These are phyloP conservation scores for Trichothecium sympodiale DNA, from an alignment of 2,329 filamentous ascomycete genomes.

Conservation along the genomic window DNA sequence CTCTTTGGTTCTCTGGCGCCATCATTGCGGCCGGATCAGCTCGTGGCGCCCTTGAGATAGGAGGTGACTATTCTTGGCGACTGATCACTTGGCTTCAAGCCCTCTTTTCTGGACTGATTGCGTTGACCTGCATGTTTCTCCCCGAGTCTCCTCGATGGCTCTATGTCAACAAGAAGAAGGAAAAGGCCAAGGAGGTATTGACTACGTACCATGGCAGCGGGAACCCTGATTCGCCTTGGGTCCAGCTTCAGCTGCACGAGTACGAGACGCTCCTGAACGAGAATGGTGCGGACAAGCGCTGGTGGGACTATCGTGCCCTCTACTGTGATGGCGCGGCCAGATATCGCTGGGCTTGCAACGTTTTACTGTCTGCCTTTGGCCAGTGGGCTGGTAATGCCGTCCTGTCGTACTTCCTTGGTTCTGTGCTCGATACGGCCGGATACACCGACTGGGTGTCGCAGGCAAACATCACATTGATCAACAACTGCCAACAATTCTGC, in stretches of 20 bases:
- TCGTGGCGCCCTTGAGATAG: conserved; percentile 25
- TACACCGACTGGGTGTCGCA: conserved; percentile 25
- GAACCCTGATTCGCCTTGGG: conserved; percentile 20
- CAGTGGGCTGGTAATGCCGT: conserved; percentile 32
- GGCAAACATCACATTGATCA: conserved; percentile 34
- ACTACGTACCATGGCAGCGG: conserved; percentile 31
- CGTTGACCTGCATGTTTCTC: conserved; percentile 16
- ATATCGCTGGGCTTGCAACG: conserved; percentile 34
- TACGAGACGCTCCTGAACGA: conserved; percentile 32
- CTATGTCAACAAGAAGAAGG: conserved; percentile 22
- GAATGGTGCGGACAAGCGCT: conserved; percentile 33
- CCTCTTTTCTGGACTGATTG: conserved; percentile 24
- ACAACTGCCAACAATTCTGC: conserved; percentile 36
- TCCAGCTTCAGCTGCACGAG: conserved; percentile 26
- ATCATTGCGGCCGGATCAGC: conserved; percentile 35
- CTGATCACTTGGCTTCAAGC: conserved; percentile 28
- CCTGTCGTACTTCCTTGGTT: conserved; percentile 37
- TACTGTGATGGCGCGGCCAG: conserved; percentile 25
- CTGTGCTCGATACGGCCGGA: conserved; percentile 40
- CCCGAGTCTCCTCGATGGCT: conserved; percentile 28
- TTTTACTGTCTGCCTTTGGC: conserved; percentile 29
- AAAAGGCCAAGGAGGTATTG: conserved; percentile 17
- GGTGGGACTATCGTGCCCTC: conserved; percentile 36
- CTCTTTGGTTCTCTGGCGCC: conserved; percentile 24
- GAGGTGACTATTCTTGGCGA: conserved; percentile 23